Conservation (phyloP, 208 protist genomes). For the Trypanosoma melophagium region DNA sequence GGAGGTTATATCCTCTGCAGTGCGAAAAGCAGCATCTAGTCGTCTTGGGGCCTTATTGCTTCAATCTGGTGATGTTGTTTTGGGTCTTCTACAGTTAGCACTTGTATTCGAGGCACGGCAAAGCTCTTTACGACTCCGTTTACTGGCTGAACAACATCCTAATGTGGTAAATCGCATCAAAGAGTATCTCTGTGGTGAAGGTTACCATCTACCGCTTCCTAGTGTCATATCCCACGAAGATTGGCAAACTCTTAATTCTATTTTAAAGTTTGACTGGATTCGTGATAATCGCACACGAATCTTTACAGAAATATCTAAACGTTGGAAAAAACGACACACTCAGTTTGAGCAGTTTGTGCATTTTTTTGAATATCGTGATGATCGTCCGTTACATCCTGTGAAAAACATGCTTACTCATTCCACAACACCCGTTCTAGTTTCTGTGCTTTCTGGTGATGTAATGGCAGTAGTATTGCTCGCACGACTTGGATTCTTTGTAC, state of each 20-base stretch:
- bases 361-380: conserved; percentile 82
- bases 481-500: conserved; percentile 79
- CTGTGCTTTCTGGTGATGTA: conserved; percentile 73
- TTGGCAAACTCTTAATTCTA: conserved; percentile 57
- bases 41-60: conserved; percentile 52
- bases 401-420: conserved; percentile 84
- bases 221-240: conserved; percentile 74
- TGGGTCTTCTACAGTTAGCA: conserved; percentile 57
- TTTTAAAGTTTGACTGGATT: conserved; percentile 83
- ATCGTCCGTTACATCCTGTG: conserved; percentile 36
- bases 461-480: conserved; percentile 71
- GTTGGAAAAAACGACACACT: conserved; percentile 73
- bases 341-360: conserved; percentile 89
- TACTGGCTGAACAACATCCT: conserved; percentile 66
- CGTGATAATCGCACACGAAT: conserved; percentile 85
- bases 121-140: conserved; percentile 75
- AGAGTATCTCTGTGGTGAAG: conserved; percentile 82
- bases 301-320: conserved; percentile 84
- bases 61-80: conserved; percentile 69
- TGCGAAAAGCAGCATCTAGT: conserved; percentile 35
- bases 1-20: conserved; percentile 32
- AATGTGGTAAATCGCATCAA: conserved; percentile 47
- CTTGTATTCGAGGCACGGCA: conserved; percentile 81
- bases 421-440: conserved; percentile 80
- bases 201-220: conserved; percentile 75